Base-by-base conservation (phyloP, 2,329 filamentous ascomycete genomes). In the Penicillium sp. region DNA sequence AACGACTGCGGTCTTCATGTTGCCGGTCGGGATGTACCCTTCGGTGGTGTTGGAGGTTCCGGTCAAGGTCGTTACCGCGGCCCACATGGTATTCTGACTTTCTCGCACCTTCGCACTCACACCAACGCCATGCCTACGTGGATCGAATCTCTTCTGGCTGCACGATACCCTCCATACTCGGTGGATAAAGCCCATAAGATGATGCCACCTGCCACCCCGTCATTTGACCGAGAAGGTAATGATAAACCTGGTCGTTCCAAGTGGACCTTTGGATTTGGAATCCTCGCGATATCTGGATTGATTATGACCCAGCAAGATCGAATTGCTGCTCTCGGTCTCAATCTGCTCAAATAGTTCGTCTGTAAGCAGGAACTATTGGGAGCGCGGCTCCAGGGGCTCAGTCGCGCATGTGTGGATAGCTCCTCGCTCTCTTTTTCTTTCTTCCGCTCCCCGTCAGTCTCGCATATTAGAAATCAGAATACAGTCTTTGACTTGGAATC, bases 31-130 rank as follows among this genome's bases (percentile, higher is more conserved):
- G 69, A 70, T 24, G 72, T 75, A 2, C 80, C 81, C 6, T 75
- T 83, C 43, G 81, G 81, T 43, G 80, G 81, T 32, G 73, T 82
- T 18, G 81, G 81, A 27, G 70, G 73, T 16, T 80, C 77, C 7
- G 81, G 81, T 31, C 72, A 68, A 46, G 81, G 81, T 49, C 69
- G 67, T 49, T 82, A 83, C 62, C 79, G 81, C 60, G 81, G 80
- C 16, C 68, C 71, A 58, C 75, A 77, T 65, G 79, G 80, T 34
- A 75, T 83, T 68, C 71, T 75, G 44, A 57, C 63, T 16, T 75
- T 74, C 60, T 68, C 68, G 1, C 67, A 75, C 54, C 62, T 61
- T 27, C 63, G 72, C 3, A 67, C 69, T 1, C 36, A 49, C 22
- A 57, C 54, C 39, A 57, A 61, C 49, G 57, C 59, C 8, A 7